A percentile compares a stretch with the other conserved stretches of the same genome.
Evolutionary conservation across 805 yeast species (phyloP).

Genomic region (Maudiozyma pseudohumilis): DNA sequence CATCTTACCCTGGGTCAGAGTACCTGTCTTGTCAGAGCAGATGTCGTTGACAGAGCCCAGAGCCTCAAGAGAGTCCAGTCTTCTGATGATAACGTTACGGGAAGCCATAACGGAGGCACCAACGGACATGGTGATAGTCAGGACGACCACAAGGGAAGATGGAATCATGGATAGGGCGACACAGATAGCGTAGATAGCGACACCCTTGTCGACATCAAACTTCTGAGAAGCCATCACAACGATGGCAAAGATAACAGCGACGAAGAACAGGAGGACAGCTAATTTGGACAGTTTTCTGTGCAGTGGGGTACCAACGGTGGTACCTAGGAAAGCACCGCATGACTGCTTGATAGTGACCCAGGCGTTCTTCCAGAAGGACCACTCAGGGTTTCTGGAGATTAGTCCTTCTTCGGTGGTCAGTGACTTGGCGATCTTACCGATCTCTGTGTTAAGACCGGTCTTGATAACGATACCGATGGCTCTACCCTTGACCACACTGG

Average conservation of each 20-base stretch:
- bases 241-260: constrained; percentile 80
- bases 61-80: constrained; percentile 90
- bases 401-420: constrained; percentile 30
- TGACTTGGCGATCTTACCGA: constrained; percentile 91
- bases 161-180: constrained; percentile 98
- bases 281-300: constrained; percentile 66
- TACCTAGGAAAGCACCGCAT: constrained; percentile 63
- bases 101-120: constrained; percentile 96
- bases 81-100: constrained; percentile 84
- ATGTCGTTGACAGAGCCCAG: constrained; percentile 89
- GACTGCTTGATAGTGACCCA: constrained; percentile 40
- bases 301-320: constrained; percentile 71
- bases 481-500: constrained; percentile 89
- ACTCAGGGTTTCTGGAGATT: constrained; percentile 31
- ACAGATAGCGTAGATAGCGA: constrained; percentile 82
- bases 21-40: constrained; percentile 87
- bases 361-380: constrained; percentile 32
- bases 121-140: constrained; percentile 90
- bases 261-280: constrained; percentile 58
- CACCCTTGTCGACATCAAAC: constrained; percentile 64
- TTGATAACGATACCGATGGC: constrained; percentile 88
- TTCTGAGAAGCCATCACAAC: constrained; percentile 80
- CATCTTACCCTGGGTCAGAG: constrained; percentile 85
- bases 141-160: constrained; percentile 94
- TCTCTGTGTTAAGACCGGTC: constrained; percentile 84